Base-by-base conservation (phyloP, 345 rosid genomes). In the Arabidopsis suecica region DNA sequence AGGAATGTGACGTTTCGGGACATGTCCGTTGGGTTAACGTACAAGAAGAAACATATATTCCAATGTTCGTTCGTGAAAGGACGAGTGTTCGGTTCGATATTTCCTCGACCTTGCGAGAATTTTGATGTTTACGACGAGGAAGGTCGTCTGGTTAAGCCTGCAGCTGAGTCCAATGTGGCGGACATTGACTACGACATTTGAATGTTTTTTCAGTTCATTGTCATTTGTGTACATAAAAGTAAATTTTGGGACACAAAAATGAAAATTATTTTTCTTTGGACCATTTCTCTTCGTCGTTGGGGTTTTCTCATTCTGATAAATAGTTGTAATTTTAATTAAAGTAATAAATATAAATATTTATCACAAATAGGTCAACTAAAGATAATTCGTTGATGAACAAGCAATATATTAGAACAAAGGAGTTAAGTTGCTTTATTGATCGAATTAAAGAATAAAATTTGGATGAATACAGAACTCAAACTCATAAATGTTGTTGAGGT, bases 41-140 rank as follows among this genome's bases (percentile, higher is more conserved):
- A 92, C 81, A 92, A 92, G 84, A 92, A 92, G 82, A 90, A 92
- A 76, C 97, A 90, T 54, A 92, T 90, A 65, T 92, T 90, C 69
- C 97, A 92, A 80, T 92, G 94, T 25, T 92, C 89, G 13, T 88
- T 85, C 51, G 86, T 92, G 58, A 84, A 88, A 67, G 96, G 94
- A 59, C 89, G 87, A 18, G 96, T 92, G 37, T 75, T 86, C 2
- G 97, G 97, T 61, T 79, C 84, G 50, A 82, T 92, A 58, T 92
- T 84, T 73, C 97, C 96, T 13, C 82, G 88, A 42, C 93, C 96
- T 1, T 92, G 97, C 7, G 92, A 92, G 78, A 85, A 88, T 76
- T 89, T 92, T 12, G 96, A 92, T 73, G 83, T 73, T 51, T 87
- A 87, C 36, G 85, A 92, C 53, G 96, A 90, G 80, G 86, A 76